phyloP scores from a whole-genome alignment of 768 basidiomycete genomes.

The Pholiota molesta region DNA sequence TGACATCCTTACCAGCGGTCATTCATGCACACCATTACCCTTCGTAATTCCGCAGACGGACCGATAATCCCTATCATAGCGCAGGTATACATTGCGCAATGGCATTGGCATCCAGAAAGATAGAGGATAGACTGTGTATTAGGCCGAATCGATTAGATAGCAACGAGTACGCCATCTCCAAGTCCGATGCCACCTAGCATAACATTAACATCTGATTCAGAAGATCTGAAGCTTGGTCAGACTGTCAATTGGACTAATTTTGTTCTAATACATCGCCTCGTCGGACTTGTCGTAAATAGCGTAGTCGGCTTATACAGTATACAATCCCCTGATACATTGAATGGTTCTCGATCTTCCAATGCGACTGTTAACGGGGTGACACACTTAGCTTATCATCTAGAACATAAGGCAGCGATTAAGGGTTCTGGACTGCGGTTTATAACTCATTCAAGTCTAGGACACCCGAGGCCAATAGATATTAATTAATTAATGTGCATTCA shows the following conservation, averaged over 20 bases:
- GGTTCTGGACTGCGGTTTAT: too few relatives aligned
- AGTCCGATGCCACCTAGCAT: conserved; percentile 2
- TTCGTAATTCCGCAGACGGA: neutral
- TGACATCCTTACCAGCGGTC: neutral
- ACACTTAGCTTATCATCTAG: too few relatives aligned
- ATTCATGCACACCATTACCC: neutral
- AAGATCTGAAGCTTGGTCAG: neutral
- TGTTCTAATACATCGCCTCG: neutral
- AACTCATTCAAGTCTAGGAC: too few relatives aligned
- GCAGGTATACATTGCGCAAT: neutral
- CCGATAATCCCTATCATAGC: neutral
- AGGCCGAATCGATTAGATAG: conserved; percentile 1
- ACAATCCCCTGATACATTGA: too few relatives aligned
- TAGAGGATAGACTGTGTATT: neutral
- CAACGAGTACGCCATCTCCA: neutral
- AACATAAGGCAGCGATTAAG: too few relatives aligned
- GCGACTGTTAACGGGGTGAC: too few relatives aligned
- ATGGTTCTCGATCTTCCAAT: too few relatives aligned
- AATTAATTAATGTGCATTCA: neutral
- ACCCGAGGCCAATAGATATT: too few relatives aligned
- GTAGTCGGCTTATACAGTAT: too few relatives aligned
- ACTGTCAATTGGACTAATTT: neutral
- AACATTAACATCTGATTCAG: neutral
- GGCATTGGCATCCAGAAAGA: neutral
- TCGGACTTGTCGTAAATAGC: neutral